phyloP scores from a whole-genome alignment of 768 basidiomycete genomes.

The Boletus fagicola region DNA sequence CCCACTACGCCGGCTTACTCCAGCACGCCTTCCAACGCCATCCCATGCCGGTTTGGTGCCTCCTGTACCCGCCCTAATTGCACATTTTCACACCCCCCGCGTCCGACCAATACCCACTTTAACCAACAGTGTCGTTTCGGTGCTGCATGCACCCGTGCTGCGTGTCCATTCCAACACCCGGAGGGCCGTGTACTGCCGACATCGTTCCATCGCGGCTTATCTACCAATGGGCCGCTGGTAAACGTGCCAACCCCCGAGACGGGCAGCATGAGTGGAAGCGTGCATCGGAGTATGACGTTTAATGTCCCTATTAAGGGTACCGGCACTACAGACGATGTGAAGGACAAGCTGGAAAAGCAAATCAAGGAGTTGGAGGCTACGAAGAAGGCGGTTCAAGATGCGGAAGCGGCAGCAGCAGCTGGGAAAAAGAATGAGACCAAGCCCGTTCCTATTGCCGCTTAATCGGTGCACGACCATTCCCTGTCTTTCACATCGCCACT shows the following conservation, averaged over 20 bases:
- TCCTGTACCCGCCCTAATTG: slow-evolving; percentile 70
- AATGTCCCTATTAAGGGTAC: slow-evolving; percentile 40
- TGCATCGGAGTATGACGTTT: slow-evolving; percentile 69
- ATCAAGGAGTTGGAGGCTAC: slow-evolving; percentile 68
- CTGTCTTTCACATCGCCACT: not conserved
- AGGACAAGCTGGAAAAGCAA: slow-evolving; percentile 48
- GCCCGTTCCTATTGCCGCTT: slow-evolving; percentile 42
- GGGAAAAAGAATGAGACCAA: slow-evolving; percentile 59
- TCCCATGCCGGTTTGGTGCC: slow-evolving; percentile 67
- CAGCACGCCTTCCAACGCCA: slow-evolving; percentile 25
- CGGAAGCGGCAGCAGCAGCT: slow-evolving; percentile 55
- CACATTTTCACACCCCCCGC: slow-evolving; percentile 64
- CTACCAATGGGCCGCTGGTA: slow-evolving; percentile 57
- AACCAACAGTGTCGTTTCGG: slow-evolving; percentile 78
- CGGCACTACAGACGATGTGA: slow-evolving; percentile 34
- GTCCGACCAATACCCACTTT: slow-evolving; percentile 38
- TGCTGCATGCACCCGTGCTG: slow-evolving; percentile 76
- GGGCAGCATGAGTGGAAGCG: slow-evolving; percentile 66
- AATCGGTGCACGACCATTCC: not conserved
- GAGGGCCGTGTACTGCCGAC: slow-evolving; percentile 78
- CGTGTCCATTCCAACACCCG: slow-evolving; percentile 91
- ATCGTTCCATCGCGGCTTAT: slow-evolving; percentile 77
- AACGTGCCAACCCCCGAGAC: slow-evolving; percentile 61
- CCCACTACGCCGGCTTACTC: slow-evolving; percentile 31
- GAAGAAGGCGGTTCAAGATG: slow-evolving; percentile 65